Conservation (phyloP, 306 rosid genomes). For the Arachis hypogaea region DNA sequence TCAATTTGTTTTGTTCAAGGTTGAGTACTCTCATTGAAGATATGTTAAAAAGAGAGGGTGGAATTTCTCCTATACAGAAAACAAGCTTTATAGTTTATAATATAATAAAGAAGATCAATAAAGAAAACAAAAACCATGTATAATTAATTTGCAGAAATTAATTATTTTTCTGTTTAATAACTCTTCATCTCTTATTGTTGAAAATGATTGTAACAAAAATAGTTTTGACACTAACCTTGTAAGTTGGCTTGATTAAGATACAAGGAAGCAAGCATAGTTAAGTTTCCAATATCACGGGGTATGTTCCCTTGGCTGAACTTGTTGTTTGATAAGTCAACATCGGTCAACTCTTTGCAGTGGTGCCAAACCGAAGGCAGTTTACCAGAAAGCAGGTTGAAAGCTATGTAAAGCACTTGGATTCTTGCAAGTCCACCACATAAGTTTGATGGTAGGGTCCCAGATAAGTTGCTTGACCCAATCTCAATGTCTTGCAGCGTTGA, state of each 20-base stretch:
- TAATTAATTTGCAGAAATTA: background rate
- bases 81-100: background rate
- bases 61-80: slow-evolving; percentile 18
- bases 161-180: background rate
- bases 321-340: background rate
- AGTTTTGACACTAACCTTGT: slow-evolving; percentile 18
- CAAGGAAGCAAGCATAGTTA: slow-evolving; percentile 18
- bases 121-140: background rate
- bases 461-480: slow-evolving; percentile 3
- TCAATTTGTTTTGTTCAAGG: slow-evolving; percentile 20
- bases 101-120: background rate
- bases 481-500: slow-evolving; percentile 16
- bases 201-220: background rate
- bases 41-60: slow-evolving; percentile 20
- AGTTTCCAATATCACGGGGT: slow-evolving; percentile 34
- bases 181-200: background rate
- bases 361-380: slow-evolving; percentile 25
- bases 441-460: slow-evolving; percentile 28
- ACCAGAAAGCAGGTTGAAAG: background rate
- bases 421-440: slow-evolving; percentile 26
- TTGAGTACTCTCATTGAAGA: slow-evolving; percentile 30
- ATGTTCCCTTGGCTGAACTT: slow-evolving; percentile 19
- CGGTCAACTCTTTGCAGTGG: slow-evolving; percentile 17
- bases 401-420: slow-evolving; percentile 3
- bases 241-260: slow-evolving; percentile 26